These are phyloP conservation scores for Rhodotorula glutinis DNA, from an alignment of 1,284 basidiomycete genomes.

Conservation along the genomic window DNA sequence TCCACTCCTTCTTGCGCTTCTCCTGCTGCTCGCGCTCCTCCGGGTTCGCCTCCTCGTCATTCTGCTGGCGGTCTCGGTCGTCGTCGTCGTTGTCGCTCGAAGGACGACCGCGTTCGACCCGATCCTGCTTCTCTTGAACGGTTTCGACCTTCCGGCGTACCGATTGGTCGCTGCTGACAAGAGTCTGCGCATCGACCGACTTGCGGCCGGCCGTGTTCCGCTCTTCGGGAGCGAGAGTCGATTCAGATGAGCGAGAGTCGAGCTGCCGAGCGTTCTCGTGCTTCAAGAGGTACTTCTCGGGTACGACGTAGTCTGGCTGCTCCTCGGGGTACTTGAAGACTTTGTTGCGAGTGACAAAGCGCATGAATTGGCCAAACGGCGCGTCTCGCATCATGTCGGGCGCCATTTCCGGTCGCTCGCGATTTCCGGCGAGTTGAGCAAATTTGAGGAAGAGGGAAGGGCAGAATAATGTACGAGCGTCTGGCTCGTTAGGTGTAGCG, in stretches of 20 bases:
- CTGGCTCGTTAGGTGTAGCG: no score
- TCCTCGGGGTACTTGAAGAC: slow-evolving; percentile 41
- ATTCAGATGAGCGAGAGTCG: not conserved
- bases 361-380: slow-evolving; percentile 38
- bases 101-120: not conserved
- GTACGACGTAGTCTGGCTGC: slow-evolving; percentile 36
- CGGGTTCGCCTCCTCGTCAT: slow-evolving; percentile 6
- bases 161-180: not conserved
- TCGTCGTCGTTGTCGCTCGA: not conserved
- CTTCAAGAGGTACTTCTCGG: slow-evolving; percentile 25
- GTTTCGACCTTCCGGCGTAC: slow-evolving; percentile 16
- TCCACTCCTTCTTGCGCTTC: not conserved
- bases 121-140: slow-evolving; percentile 23
- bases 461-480: no score
- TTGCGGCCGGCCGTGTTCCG: not conserved
- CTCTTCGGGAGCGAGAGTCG: not conserved
- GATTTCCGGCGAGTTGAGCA: no score
- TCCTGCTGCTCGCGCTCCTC: slow-evolving; percentile 8
- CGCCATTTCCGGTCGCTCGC: no score
- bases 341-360: slow-evolving; percentile 30
- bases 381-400: slow-evolving; percentile 38
- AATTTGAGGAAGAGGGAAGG: no score
- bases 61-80: not conserved
- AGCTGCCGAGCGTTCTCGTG: slow-evolving; percentile 5
- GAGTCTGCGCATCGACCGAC: slow-evolving; percentile 6